Conservation (phyloP, 2,329 filamentous ascomycete genomes). For the Diaporthe batatas region DNA sequence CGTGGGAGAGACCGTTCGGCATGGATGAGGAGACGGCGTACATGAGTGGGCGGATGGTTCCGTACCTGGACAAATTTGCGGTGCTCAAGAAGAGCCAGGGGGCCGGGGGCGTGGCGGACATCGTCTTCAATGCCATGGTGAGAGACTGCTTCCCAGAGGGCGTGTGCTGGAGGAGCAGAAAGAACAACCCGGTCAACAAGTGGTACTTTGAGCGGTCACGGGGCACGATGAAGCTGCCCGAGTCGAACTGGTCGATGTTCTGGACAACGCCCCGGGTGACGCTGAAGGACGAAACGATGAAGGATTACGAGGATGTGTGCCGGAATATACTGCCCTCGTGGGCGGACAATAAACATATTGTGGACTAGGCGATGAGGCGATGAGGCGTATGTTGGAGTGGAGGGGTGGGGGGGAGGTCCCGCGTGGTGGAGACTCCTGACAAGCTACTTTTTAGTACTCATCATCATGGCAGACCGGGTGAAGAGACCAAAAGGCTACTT, state of each 20-base stretch:
- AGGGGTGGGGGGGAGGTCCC: background rate
- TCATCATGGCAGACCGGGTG: background rate
- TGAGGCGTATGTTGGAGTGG: background rate
- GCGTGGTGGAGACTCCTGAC: background rate
- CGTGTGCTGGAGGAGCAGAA: constrained; percentile 91
- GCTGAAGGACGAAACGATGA: constrained; percentile 66
- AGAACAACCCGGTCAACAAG: constrained; percentile 96
- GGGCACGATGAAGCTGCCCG: constrained; percentile 84
- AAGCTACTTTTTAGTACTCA: background rate
- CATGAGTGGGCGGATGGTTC: constrained; percentile 76
- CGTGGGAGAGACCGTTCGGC: constrained; percentile 85
- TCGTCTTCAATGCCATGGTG: constrained; percentile 97
- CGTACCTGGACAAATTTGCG: constrained; percentile 97
- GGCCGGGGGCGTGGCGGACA: constrained; percentile 91
- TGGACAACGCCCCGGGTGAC: constrained; percentile 85
- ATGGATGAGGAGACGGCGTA: constrained; percentile 67
- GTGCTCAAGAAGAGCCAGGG: constrained; percentile 91
- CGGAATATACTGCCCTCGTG: constrained; percentile 73
- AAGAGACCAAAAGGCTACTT: background rate
- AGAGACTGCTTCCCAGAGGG: constrained; percentile 88
- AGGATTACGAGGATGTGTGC: constrained; percentile 83
- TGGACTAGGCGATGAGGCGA: constrained; percentile 61
- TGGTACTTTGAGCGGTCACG: constrained; percentile 97
- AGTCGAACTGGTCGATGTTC: constrained; percentile 97
- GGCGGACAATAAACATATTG: constrained; percentile 69